Conservation (phyloP, 2,329 filamentous ascomycete genomes). For the Ascosphaera aggregata region DNA sequence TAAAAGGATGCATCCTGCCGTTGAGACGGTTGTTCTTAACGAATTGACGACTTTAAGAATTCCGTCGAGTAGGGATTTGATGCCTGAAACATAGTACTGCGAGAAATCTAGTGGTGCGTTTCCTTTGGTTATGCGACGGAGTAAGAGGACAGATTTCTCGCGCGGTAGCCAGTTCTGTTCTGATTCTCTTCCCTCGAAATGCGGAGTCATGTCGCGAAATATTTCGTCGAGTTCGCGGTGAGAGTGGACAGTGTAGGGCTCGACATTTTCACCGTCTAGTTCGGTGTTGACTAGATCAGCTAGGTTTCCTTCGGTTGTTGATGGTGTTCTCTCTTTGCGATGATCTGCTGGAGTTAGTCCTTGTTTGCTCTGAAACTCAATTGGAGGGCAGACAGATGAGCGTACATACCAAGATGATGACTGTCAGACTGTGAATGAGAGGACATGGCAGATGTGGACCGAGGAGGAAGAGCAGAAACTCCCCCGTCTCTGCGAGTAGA, state of each 20-base stretch:
- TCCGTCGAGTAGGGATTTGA: constrained; percentile 59
- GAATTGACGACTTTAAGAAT: constrained; percentile 71
- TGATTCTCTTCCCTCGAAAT: constrained; percentile 71
- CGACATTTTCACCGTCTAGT: constrained; percentile 44
- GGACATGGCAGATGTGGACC: constrained; percentile 9
- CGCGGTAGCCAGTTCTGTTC: constrained; percentile 80
- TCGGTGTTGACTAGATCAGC: constrained; percentile 21
- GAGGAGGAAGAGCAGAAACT: constrained; percentile 7
- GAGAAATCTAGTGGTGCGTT: constrained; percentile 62
- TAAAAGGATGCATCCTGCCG: constrained; percentile 60
- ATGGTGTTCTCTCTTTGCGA: neutral
- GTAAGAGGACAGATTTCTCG: constrained; percentile 54
- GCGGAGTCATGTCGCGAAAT: constrained; percentile 54
- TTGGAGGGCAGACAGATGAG: neutral
- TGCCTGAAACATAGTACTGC: constrained; percentile 41
- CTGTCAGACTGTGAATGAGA: constrained; percentile 4
- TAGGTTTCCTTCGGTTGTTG: neutral
- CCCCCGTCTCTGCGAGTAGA: constrained; percentile 8
- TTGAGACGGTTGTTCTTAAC: constrained; percentile 70
- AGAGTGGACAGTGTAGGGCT: constrained; percentile 66
- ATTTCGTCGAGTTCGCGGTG: constrained; percentile 72
- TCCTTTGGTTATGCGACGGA: constrained; percentile 58
- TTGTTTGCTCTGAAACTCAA: constrained; percentile 3
- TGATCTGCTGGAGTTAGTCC: neutral
- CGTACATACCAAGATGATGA: neutral